A percentile compares a stretch with the other conserved stretches of the same genome.
phyloP scores from a whole-genome alignment of 495 filamentous ascomycete genomes.

The Penicillium subrubescens region DNA sequence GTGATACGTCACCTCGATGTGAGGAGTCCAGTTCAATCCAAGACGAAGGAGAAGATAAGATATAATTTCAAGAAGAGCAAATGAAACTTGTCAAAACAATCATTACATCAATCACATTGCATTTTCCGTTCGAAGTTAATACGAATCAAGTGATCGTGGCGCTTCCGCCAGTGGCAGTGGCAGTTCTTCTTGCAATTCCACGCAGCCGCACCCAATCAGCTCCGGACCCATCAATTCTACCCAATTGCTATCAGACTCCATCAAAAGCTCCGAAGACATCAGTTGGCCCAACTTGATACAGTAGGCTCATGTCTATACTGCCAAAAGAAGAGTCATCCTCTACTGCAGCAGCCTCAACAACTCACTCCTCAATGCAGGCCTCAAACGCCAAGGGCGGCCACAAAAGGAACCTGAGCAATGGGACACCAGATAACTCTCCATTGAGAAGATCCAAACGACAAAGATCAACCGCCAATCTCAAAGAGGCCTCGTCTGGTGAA shows the following conservation, averaged over 20 bases:
- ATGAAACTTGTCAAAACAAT: not conserved
- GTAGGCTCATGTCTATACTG: slow-evolving; percentile 1
- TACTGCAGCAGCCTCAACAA: not conserved
- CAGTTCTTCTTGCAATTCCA: not conserved
- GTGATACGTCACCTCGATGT: slow-evolving; percentile 11
- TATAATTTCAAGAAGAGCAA: not conserved
- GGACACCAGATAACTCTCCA: slow-evolving; percentile 32
- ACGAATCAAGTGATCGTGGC: not conserved
- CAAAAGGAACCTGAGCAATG: slow-evolving; percentile 35
- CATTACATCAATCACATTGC: not conserved
- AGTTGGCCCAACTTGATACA: not conserved
- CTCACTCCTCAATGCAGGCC: slow-evolving; percentile 4
- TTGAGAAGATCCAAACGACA: slow-evolving; percentile 43
- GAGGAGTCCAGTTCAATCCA: not conserved
- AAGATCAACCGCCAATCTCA: slow-evolving; percentile 30
- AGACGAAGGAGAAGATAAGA: not conserved
- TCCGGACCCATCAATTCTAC: slow-evolving; percentile 9
- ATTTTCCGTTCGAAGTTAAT: not conserved
- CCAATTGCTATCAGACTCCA: not conserved
- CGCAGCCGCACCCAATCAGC: slow-evolving; percentile 17
- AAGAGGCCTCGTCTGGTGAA: slow-evolving; percentile 20
- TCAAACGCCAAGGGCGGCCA: slow-evolving; percentile 19
- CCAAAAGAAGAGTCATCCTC: not conserved
- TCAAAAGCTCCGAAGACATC: not conserved
- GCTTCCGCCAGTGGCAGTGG: not conserved